Conservation (phyloP, 2,329 filamentous ascomycete species). For the Fusarium nygamai region DNA sequence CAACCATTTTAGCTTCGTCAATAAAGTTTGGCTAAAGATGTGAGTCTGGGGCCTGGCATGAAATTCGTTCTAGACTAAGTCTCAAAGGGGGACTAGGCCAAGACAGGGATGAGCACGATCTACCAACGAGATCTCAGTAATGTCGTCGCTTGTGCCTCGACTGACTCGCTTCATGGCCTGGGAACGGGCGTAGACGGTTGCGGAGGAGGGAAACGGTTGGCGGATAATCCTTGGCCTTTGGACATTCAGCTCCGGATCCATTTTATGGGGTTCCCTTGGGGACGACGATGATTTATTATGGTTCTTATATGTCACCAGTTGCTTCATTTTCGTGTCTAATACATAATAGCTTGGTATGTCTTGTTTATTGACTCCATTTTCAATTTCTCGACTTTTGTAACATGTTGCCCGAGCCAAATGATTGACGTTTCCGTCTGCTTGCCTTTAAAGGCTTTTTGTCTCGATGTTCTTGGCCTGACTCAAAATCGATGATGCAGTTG, state of each 20-base stretch:
- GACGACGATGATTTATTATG: not conserved
- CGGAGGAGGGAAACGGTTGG: not conserved
- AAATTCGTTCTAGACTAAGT: not conserved
- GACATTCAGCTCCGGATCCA: not conserved
- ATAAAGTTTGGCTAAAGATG: constrained; percentile 14
- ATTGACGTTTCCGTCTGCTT: not conserved
- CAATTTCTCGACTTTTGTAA: not conserved
- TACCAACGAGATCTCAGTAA: not conserved
- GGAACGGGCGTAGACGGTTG: not conserved
- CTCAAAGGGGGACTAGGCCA: not conserved
- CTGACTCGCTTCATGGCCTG: not conserved
- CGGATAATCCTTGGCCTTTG: not conserved
- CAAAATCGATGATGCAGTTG: not conserved
- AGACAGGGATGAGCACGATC: not conserved
- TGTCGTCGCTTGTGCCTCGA: not conserved
- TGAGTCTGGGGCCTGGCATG: not conserved
- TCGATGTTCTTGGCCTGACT: not conserved
- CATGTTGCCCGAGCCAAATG: rapidly evolving
- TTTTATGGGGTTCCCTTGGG: not conserved
- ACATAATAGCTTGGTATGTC: not conserved
- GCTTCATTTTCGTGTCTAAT: not conserved
- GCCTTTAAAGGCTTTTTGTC: not conserved
- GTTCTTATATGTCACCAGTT: not conserved
- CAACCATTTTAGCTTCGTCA: not conserved
- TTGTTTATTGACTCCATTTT: not conserved